Percentiles rank a stretch among this genome's conserved stretches.
Conservation (phyloP, 139 green algal genomes). For the Closterium sp. region DNA sequence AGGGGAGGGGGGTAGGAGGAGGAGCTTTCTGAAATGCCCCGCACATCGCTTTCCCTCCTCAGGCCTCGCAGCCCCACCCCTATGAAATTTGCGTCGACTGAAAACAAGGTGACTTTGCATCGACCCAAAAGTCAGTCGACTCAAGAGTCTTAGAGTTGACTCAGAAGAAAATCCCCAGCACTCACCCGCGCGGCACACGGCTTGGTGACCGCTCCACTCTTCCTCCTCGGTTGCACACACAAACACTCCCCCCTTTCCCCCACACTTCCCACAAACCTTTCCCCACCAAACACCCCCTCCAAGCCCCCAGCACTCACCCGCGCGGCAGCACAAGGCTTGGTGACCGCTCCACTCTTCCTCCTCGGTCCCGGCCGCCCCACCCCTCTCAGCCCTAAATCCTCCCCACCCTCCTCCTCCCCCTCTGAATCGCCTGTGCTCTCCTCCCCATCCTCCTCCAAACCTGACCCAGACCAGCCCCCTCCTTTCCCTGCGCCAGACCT, state of each 20-base stretch:
- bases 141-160: too few species aligned
- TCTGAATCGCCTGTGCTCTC: background rate
- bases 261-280: too few species aligned
- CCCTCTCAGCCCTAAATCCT: background rate
- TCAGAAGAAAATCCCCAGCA: too few species aligned
- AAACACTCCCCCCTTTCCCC: background rate
- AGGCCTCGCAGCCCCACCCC: too few species aligned
- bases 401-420: background rate
- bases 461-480: background rate
- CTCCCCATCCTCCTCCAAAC: background rate
- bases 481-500: background rate
- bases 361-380: background rate
- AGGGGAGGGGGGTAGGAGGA: background rate
- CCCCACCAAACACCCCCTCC: too few species aligned
- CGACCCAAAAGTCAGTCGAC: too few species aligned
- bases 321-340: background rate
- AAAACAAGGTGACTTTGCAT: too few species aligned
- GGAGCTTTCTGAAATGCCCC: too few species aligned
- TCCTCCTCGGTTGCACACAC: background rate
- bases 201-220: background rate
- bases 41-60: too few species aligned
- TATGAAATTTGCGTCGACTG: too few species aligned
- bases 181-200: background rate
- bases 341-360: background rate
- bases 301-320: background rate